phyloP scores from a whole-genome alignment of 2,329 filamentous ascomycete species.

The Aspergillus eucalypticola region DNA sequence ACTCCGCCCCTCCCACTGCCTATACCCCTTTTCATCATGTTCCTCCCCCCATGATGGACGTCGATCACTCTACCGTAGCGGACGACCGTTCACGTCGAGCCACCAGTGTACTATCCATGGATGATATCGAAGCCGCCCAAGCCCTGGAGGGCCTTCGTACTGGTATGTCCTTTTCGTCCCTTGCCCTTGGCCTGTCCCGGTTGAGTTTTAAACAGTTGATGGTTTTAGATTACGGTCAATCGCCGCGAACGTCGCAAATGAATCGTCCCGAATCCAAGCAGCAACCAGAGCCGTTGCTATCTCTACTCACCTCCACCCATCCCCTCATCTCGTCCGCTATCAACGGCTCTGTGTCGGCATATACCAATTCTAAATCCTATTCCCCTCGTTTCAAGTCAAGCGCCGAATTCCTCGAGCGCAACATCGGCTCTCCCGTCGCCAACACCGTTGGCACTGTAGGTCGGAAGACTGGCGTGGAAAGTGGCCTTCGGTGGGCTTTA shows the following conservation, averaged over 20 bases:
- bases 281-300: constrained; percentile 76
- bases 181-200: neutral
- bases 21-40: constrained; percentile 28
- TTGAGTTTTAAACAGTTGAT: neutral
- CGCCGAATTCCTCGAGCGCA: constrained; percentile 87
- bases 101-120: constrained; percentile 50
- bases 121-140: constrained; percentile 65
- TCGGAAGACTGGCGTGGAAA: constrained; percentile 82
- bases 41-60: constrained; percentile 39
- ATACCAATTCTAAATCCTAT: constrained; percentile 84
- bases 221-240: constrained; percentile 64
- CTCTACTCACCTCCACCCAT: constrained; percentile 83
- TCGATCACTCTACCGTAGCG: constrained; percentile 35
- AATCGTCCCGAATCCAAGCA: constrained; percentile 42
- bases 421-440: constrained; percentile 76
- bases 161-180: constrained; percentile 51
- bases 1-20: constrained; percentile 14
- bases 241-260: constrained; percentile 52
- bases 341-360: constrained; percentile 79
- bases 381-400: constrained; percentile 86
- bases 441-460: constrained; percentile 84
- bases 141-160: constrained; percentile 73
- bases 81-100: constrained; percentile 46
- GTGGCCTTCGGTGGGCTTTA: constrained; percentile 81
- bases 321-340: constrained; percentile 83